phyloP scores from a whole-genome alignment of 2,329 filamentous ascomycete species.

The Fusarium marasasianum region DNA sequence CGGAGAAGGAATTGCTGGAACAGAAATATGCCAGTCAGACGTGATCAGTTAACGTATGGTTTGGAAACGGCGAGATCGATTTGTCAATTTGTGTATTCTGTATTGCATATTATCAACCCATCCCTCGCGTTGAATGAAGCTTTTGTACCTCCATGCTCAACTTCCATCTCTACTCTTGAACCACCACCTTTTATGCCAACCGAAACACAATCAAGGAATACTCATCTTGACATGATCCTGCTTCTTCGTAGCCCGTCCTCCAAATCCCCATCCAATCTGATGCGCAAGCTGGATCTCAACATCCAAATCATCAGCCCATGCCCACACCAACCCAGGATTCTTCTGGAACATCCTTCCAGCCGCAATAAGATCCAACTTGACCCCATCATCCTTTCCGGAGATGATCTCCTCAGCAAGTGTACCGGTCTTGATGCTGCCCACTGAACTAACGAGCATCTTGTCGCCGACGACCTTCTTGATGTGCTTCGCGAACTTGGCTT shows the following conservation, averaged over 20 bases:
- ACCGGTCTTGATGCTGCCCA: slow-evolving; percentile 60
- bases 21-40: neutral
- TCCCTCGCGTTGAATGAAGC: neutral
- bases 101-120: neutral
- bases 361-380: slow-evolving; percentile 59
- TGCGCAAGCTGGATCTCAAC: slow-evolving; percentile 57
- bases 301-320: slow-evolving; percentile 64
- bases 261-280: slow-evolving; percentile 67
- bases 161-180: neutral
- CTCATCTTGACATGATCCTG: slow-evolving; percentile 13
- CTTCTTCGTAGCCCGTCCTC: slow-evolving; percentile 47
- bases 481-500: slow-evolving; percentile 73
- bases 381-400: slow-evolving; percentile 46
- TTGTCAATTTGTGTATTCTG: neutral
- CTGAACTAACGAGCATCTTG: slow-evolving; percentile 56
- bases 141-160: neutral
- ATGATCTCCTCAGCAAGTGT: slow-evolving; percentile 59
- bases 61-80: no score
- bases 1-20: neutral
- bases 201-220: neutral
- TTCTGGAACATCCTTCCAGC: slow-evolving; percentile 66
- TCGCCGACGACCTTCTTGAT: slow-evolving; percentile 78
- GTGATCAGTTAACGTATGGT: neutral
- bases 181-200: rapidly evolving
- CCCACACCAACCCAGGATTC: slow-evolving; percentile 65